phyloP scores from a whole-genome alignment of 2,329 filamentous ascomycete genomes.

The Xylariaceae sp. region DNA sequence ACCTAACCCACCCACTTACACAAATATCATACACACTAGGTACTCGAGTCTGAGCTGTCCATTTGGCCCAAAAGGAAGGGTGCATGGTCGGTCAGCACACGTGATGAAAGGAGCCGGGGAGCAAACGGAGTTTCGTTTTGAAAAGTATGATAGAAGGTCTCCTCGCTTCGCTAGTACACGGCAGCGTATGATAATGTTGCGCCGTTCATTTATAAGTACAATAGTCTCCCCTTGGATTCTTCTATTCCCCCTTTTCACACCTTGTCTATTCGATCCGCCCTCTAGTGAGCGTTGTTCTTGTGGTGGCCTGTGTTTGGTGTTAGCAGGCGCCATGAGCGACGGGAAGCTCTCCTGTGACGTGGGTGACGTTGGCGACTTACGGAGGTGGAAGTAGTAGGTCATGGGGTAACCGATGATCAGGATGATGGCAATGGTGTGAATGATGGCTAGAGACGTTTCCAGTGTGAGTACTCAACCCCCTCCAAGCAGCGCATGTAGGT shows the following conservation, averaged over 20 bases:
- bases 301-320: constrained; percentile 69
- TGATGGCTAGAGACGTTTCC: constrained; percentile 58
- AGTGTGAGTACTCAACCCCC: constrained; percentile 22
- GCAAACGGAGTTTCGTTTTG: constrained; percentile 18
- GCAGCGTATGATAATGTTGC: constrained; percentile 17
- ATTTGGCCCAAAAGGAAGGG: neutral
- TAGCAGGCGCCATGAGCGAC: neutral
- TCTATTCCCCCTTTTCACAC: constrained; percentile 10
- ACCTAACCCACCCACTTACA: too few species aligned
- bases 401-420: constrained; percentile 85
- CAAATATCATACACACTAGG: neutral
- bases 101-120: neutral
- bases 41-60: neutral
- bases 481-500: neutral
- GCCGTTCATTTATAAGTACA: constrained; percentile 31
- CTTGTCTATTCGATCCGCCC: neutral
- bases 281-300: constrained; percentile 99
- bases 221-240: constrained; percentile 16
- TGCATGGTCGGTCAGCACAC: neutral
- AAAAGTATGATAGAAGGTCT: constrained; percentile 10
- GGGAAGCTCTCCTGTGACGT: neutral
- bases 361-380: constrained; percentile 53
- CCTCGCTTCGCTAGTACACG: constrained; percentile 29
- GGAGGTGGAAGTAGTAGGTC: constrained; percentile 99
- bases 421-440: constrained; percentile 77